Conservation (phyloP, 2,329 filamentous ascomycete genomes). For the Ceratocystis cubensis region DNA sequence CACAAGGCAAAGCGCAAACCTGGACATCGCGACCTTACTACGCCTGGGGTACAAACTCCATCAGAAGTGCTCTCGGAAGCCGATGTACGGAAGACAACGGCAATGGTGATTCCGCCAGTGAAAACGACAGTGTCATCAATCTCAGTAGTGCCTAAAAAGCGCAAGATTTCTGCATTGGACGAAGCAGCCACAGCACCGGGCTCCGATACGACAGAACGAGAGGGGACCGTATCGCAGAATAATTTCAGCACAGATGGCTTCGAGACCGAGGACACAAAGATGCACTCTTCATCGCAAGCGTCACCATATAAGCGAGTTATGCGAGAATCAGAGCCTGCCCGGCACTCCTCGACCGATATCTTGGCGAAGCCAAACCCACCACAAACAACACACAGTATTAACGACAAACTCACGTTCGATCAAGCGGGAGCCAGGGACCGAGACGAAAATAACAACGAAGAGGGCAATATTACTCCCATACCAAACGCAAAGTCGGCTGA, state of each 20-base stretch:
- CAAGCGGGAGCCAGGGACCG: neutral
- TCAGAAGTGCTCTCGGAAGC: neutral
- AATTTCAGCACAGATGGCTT: neutral
- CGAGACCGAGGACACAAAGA: neutral
- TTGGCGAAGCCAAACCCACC: neutral
- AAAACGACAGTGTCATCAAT: constrained; percentile 2
- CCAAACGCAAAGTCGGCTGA: neutral
- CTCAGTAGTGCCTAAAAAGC: neutral
- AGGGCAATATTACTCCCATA: neutral
- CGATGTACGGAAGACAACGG: neutral
- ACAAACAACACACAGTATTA: neutral
- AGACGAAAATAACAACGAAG: neutral
- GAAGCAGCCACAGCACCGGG: neutral
- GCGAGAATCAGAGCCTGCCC: neutral
- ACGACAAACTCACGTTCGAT: neutral
- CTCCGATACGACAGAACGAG: neutral
- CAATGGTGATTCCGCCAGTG: neutral
- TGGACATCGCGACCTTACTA: neutral
- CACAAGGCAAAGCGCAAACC: neutral
- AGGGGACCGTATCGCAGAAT: neutral
- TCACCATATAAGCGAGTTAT: neutral
- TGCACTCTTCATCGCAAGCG: neutral
- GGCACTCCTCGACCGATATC: neutral
- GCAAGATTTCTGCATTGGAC: neutral
- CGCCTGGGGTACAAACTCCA: neutral